phyloP scores from a whole-genome alignment of 2,329 filamentous ascomycete species.

The Acrodontium crateriforme region DNA sequence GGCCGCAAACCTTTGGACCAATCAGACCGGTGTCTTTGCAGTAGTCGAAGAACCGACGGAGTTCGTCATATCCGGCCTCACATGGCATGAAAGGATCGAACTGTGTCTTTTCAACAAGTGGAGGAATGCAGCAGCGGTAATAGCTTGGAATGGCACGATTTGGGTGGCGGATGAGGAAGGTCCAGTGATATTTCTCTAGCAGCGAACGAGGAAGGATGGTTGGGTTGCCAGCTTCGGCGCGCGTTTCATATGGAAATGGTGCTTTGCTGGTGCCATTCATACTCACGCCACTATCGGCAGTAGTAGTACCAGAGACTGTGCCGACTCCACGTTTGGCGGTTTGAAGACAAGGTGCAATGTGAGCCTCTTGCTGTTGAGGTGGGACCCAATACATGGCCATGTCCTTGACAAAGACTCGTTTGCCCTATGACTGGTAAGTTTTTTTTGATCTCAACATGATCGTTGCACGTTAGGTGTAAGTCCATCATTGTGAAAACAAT shows the following conservation, averaged over 20 bases:
- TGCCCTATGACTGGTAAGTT: too few species aligned
- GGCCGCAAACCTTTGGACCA: constrained; percentile 50
- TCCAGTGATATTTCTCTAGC: constrained; percentile 76
- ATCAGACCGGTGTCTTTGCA: constrained; percentile 55
- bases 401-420: constrained; percentile 95
- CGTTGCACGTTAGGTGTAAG: too few species aligned
- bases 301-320: constrained; percentile 20
- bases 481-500: too few species aligned
- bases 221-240: constrained; percentile 58
- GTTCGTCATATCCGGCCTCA: constrained; percentile 83
- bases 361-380: constrained; percentile 51
- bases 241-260: constrained; percentile 46
- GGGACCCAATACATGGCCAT: constrained; percentile 87
- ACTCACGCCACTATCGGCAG: not conserved
- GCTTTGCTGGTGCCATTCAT: constrained; percentile 18
- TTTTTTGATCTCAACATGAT: too few species aligned
- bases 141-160: constrained; percentile 82
- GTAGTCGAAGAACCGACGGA: constrained; percentile 78
- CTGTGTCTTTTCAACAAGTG: constrained; percentile 66
- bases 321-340: constrained; percentile 45
- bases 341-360: constrained; percentile 64
- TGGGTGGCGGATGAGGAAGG: constrained; percentile 95
- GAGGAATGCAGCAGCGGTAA: constrained; percentile 85
- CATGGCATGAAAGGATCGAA: constrained; percentile 76
- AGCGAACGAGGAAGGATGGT: constrained; percentile 66